Conservation (phyloP, 768 basidiomycete species). For the Leucogyrophana mollusca region DNA sequence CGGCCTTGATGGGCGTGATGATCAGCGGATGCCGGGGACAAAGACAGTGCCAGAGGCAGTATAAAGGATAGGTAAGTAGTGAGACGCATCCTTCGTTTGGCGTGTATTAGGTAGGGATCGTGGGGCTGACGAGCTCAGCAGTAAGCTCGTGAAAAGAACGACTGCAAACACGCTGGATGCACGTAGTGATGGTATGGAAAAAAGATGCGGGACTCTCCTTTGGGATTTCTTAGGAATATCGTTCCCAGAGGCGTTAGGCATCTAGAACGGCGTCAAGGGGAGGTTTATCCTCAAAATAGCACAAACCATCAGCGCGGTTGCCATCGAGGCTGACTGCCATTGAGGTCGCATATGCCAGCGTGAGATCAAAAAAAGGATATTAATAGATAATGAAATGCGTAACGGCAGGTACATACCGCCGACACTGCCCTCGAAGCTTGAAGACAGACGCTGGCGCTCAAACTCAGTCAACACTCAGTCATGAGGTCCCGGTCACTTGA, state of each 20-base stretch:
- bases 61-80: slow-evolving; percentile 3
- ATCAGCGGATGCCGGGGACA: neutral
- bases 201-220: neutral
- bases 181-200: slow-evolving; percentile 6
- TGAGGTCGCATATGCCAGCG: too few relatives aligned
- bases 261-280: neutral
- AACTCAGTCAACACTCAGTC: too few relatives aligned
- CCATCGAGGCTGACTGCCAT: too few relatives aligned
- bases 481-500: too few relatives aligned
- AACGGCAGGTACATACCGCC: too few relatives aligned
- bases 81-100: neutral
- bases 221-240: too few relatives aligned
- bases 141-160: slow-evolving; percentile 17
- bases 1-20: too few relatives aligned
- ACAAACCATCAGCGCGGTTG: neutral
- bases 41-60: slow-evolving; percentile 1
- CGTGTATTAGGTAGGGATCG: slow-evolving; percentile 5
- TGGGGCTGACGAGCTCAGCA: slow-evolving; percentile 1
- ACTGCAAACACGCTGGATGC: slow-evolving; percentile 6
- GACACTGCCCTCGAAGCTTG: too few relatives aligned
- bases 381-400: too few relatives aligned
- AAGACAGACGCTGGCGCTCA: too few relatives aligned
- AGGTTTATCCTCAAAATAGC: neutral
- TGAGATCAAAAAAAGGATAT: too few relatives aligned
- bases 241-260: neutral